These are phyloP conservation scores for Mrakia hoshinonis DNA, from an alignment of 768 basidiomycete genomes.

Conservation along the genomic window DNA sequence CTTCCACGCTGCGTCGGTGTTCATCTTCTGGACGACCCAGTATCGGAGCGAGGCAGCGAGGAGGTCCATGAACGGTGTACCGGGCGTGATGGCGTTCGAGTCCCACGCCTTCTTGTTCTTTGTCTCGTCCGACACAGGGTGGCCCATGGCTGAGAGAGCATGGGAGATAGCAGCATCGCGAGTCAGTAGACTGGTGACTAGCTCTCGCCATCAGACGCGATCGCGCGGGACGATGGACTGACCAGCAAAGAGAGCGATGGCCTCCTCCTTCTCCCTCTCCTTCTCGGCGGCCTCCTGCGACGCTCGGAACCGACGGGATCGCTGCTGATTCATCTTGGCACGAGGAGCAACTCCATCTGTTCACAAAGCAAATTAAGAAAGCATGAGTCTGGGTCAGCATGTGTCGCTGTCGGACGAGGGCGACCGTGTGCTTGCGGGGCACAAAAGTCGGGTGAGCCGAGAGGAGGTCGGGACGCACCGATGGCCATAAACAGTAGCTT, in stretches of 20 bases:
- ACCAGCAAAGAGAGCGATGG: slow-evolving; percentile 80
- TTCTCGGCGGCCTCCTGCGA: slow-evolving; percentile 92
- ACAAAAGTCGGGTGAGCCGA: not conserved
- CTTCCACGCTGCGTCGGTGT: slow-evolving; percentile 92
- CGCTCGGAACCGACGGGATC: slow-evolving; percentile 87
- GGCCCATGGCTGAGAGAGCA: slow-evolving; percentile 73
- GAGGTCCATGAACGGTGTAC: slow-evolving; percentile 95
- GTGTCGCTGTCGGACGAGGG: too few relatives aligned
- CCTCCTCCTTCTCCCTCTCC: slow-evolving; percentile 74
- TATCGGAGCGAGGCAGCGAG: slow-evolving; percentile 80
- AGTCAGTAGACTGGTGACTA: not conserved
- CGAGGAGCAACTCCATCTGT: slow-evolving; percentile 92
- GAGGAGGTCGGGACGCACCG: slow-evolving; percentile 48
- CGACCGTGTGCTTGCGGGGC: not conserved
- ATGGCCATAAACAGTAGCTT: slow-evolving; percentile 98
- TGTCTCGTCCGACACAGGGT: slow-evolving; percentile 63
- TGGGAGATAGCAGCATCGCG: not conserved
- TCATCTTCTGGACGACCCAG: slow-evolving; percentile 93
- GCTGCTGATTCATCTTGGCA: slow-evolving; percentile 99
- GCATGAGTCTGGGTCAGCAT: not conserved
- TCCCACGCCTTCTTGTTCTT: slow-evolving; percentile 86
- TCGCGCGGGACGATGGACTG: slow-evolving; percentile 30
- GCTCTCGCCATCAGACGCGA: not conserved
- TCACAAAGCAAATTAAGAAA: not conserved
- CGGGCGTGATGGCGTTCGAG: slow-evolving; percentile 96